phyloP scores from a whole-genome alignment of 208 protist genomes.

The Crithidia sp. region DNA sequence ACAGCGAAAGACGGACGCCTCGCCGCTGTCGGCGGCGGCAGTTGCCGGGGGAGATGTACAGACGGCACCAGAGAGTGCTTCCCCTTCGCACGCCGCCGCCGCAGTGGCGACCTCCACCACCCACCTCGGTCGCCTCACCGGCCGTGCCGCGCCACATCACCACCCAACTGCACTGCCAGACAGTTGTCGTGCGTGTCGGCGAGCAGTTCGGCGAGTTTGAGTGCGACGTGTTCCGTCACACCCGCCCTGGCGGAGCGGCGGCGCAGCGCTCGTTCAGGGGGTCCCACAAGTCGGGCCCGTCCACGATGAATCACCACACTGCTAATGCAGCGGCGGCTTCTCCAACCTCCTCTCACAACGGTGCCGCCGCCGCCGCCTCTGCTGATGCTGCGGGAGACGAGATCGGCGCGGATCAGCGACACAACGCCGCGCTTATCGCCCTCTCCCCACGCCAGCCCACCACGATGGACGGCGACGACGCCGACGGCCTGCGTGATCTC shows the following conservation, averaged over 20 bases:
- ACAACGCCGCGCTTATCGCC: background rate
- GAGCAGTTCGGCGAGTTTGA: conserved; percentile 91
- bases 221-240: conserved; percentile 43
- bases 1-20: background rate
- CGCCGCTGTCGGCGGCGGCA: background rate
- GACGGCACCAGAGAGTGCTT: conserved; percentile 21
- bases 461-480: background rate
- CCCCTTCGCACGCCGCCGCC: conserved; percentile 15
- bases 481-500: background rate
- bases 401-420: background rate
- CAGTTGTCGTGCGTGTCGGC: conserved; percentile 81
- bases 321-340: background rate
- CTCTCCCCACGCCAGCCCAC: background rate
- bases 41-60: conserved; percentile 25
- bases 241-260: background rate
- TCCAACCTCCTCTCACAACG: background rate
- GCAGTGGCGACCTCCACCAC: background rate
- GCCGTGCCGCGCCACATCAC: conserved; percentile 1
- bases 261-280: conserved; percentile 3
- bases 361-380: background rate
- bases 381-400: background rate
- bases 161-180: conserved; percentile 73
- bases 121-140: background rate
- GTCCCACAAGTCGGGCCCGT: background rate
- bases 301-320: background rate